These are phyloP conservation scores for Colletotrichum falcatum DNA, from an alignment of 2,329 filamentous ascomycete species.

Conservation along the genomic window DNA sequence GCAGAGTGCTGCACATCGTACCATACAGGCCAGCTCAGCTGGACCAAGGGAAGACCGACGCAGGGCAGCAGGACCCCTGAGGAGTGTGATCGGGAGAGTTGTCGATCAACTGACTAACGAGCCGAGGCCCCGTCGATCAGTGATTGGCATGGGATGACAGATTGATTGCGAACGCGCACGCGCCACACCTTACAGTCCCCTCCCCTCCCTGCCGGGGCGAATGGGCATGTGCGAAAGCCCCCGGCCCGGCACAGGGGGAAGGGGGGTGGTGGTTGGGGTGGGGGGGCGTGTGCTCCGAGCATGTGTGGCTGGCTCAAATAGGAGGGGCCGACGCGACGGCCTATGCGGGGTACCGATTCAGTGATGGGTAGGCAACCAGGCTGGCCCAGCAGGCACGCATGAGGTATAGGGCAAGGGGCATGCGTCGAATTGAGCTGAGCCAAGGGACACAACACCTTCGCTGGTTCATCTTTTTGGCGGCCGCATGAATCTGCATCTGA, in stretches of 20 bases:
- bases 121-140: slow-evolving; percentile 40
- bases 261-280: too few species aligned
- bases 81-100: slow-evolving; percentile 30
- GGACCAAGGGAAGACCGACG: slow-evolving; percentile 23
- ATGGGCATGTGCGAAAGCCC: slow-evolving; percentile 24
- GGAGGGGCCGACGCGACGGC: slow-evolving; percentile 13
- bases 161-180: slow-evolving; percentile 28
- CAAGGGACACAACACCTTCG: slow-evolving; percentile 9
- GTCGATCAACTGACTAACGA: slow-evolving; percentile 40
- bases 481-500: slow-evolving; percentile 27
- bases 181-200: slow-evolving; percentile 34
- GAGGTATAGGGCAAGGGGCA: neutral
- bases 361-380: neutral
- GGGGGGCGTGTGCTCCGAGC: slow-evolving; percentile 10
- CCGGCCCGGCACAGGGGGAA: neutral
- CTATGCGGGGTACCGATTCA: slow-evolving; percentile 32
- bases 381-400: slow-evolving; percentile 22
- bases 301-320: slow-evolving; percentile 28
- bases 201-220: slow-evolving; percentile 25
- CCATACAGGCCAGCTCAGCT: neutral
- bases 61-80: slow-evolving; percentile 32
- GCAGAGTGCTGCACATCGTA: neutral
- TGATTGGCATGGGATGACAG: slow-evolving; percentile 41
- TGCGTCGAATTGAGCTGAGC: slow-evolving; percentile 26
- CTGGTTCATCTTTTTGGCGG: slow-evolving; percentile 20